Evolutionary conservation across 192 early-diverging fungal species (phyloP).

Genomic region (Helicostylum pulchrum): DNA sequence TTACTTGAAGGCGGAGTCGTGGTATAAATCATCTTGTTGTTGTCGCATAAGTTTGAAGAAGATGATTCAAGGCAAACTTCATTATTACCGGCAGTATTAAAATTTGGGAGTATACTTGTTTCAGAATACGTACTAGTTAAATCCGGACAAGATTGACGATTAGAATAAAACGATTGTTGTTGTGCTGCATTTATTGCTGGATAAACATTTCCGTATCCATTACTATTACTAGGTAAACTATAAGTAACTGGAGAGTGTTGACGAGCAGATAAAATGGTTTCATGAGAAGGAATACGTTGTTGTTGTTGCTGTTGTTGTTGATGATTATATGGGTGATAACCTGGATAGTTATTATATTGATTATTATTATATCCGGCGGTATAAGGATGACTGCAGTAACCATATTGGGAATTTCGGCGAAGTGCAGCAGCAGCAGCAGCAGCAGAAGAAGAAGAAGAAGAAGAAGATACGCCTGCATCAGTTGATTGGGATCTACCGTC

Average conservation of each 20-base stretch:
- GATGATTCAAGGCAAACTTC: constrained; percentile 5
- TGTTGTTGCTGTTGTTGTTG: constrained; percentile 2
- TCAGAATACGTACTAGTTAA: constrained; percentile 5
- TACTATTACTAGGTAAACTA: constrained; percentile 1
- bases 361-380: constrained; percentile 1
- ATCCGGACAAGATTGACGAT: constrained; percentile 13
- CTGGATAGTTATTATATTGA: background rate
- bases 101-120: constrained; percentile 6
- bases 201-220: background rate
- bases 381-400: constrained; percentile 18
- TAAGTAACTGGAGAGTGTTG: constrained; percentile 11
- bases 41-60: background rate
- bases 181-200: background rate
- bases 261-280: constrained; percentile 1
- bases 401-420: constrained; percentile 8
- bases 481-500: constrained; percentile 18
- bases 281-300: constrained; percentile 9
- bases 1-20: background rate
- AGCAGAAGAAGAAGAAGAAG: background rate
- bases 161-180: background rate
- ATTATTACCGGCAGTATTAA: background rate
- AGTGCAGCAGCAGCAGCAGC: constrained; percentile 11
- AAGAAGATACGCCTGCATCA: constrained; percentile 4
- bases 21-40: background rate
- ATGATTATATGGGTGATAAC: background rate